A percentile compares a stretch with the other conserved stretches of the same genome.
phyloP scores from a whole-genome alignment of 768 basidiomycete genomes.

The Fibroporia radiculosa region DNA sequence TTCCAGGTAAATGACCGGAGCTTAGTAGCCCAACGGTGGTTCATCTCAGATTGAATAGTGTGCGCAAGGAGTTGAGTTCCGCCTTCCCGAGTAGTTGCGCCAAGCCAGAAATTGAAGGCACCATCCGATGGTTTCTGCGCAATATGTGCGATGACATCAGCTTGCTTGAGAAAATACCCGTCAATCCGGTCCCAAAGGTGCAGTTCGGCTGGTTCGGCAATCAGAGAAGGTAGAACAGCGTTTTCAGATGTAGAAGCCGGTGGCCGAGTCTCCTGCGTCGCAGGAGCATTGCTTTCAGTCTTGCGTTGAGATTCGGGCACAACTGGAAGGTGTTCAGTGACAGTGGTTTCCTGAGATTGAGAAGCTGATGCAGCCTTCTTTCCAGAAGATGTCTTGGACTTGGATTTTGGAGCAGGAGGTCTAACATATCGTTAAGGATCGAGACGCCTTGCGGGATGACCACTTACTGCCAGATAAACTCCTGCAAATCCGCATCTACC shows the following conservation, averaged over 20 bases:
- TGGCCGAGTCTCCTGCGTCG: constrained; percentile 9
- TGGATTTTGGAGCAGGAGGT: constrained; percentile 18
- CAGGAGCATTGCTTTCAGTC: too few relatives aligned
- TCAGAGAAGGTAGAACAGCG: constrained; percentile 16
- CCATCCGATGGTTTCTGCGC: constrained; percentile 32
- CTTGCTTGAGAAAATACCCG: constrained; percentile 45
- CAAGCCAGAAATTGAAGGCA: constrained; percentile 52
- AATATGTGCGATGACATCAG: constrained; percentile 47
- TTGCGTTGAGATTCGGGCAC: too few relatives aligned
- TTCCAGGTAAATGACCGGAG: constrained; percentile 87
- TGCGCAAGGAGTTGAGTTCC: constrained; percentile 56
- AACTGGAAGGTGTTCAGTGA: constrained; percentile 12
- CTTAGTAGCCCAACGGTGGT: constrained; percentile 55
- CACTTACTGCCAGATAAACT: constrained; percentile 78
- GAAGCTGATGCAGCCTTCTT: constrained; percentile 10
- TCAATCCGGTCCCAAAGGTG: constrained; percentile 52
- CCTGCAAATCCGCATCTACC: constrained; percentile 58
- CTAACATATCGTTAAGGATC: background rate
- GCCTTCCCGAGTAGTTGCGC: constrained; percentile 42
- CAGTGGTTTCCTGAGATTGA: constrained; percentile 4
- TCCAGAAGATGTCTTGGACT: constrained; percentile 11
- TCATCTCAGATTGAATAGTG: constrained; percentile 59
- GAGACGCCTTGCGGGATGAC: background rate
- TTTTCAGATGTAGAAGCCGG: constrained; percentile 7
- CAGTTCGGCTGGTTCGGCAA: constrained; percentile 44